Evolutionary conservation across 257 asterid genomes (phyloP), one percentile per base, ranked within the genome.

Genomic region (Vinca minor): DNA sequence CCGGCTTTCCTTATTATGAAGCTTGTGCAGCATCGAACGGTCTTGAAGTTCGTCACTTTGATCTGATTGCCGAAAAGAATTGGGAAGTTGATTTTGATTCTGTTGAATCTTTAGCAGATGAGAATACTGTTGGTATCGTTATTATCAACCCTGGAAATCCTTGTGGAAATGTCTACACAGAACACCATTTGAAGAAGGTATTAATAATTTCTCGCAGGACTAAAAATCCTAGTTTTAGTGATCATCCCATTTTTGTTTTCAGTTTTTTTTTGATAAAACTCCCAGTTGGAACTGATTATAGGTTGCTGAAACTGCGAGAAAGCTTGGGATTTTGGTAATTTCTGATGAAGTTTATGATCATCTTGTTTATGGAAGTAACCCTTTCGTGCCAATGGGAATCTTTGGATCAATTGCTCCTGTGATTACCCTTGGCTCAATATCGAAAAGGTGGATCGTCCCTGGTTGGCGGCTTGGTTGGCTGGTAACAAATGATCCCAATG

Each of bases 401-500:
- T 78, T 73, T 42, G 91, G 83, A 70, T 75, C 82, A 42, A 65
- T 64, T 14, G 71, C 73, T 17, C 96, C 94, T 32, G 77, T 85
- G 35, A 41, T 85, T 11, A 78, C 91, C 9, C 50, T 88, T 42
- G 94, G 91, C 42, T 71, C 94, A 1, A 68, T 85, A 46, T 85
- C 96, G 10, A 85, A 88, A 75, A 78, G 89, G 67, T 88, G 96
- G 96, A 68, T 83, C 59, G 65, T 88, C 67, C 94, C 96, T 9
- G 87, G 91, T 59, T 88, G 91, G 96, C 75, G 89, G n/a, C 35
- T 82, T 64, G 91, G 96, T 41, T 88, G 96, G 96, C 74, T 88
- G 18, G 83, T 68, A 62, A 73, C 67, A 23, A 63, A 63, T 42
- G 96, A 88, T 82, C 91, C 91, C 31, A 69, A 75, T 62, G 78